Evolutionary conservation across 192 early-diverging fungal genomes (phyloP), one percentile per base, ranked within the genome.

Genomic region (Coemansia sp.): DNA sequence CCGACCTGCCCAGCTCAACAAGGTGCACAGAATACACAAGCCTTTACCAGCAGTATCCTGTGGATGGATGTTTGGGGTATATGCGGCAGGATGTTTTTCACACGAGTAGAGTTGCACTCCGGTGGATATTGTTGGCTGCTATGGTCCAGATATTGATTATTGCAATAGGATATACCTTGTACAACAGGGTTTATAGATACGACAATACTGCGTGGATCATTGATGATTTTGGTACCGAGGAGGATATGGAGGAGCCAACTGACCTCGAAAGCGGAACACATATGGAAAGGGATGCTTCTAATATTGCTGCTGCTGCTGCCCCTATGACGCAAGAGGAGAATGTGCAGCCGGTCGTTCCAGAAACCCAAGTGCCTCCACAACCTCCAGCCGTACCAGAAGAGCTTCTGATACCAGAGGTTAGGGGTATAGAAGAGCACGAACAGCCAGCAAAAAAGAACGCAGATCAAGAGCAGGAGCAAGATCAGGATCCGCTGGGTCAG

Each of bases 1-100:
- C 26, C 0, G 66, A 77, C 33, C 62, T 74, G 58, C 67, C 78
- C 0, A 69, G 73, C 30, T 60, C 53, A 26, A 39, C 26, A 6
- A 26, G 32, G 19, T 69, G 67, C 18, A 15, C 22, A 1, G 11
- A 32, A 18, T 22, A n/a, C 23, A 41, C 8, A 19, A 2, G 0
- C 19, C 25, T 30, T 11, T 4, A 0, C 17, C 14, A 25, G 7
- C 2, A 29, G 6, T 14, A 22, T 4, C 24, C 19, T 0, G 45
- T 41, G 1, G 18, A 34, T 2, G 68, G 68, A 3, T 72, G 68
- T 36, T n/a, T 53, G 15, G 10, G 15, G 25, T 36, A 34, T 14
- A 28, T 72, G 48, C 30, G 38, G 2, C 29, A 48, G 1, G 39
- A 49, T 5, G 53, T 52, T 17, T 37, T 34, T 9, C 20, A 38